Evolutionary conservation across 73 alveolate genomes (phyloP).

Genomic region (Paramecium pentaurelia): DNA sequence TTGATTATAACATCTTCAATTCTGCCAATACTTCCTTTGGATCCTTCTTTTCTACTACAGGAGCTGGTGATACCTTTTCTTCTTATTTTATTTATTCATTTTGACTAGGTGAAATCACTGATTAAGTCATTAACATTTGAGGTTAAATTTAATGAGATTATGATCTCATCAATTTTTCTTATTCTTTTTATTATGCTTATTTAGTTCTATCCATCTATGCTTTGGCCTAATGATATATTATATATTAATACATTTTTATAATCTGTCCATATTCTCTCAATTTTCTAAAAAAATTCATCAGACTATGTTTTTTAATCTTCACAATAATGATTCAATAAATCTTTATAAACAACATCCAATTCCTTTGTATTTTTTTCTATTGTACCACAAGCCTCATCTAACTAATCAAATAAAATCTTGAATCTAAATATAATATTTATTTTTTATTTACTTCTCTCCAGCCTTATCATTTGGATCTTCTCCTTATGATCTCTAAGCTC

Average conservation of each 20-base stretch:
- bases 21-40: constrained; percentile 40
- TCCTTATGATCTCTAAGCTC: neutral
- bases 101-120: neutral
- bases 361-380: neutral
- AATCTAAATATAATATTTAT: neutral
- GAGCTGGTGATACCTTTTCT: neutral
- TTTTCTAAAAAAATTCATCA: constrained; percentile 6
- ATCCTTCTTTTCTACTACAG: neutral
- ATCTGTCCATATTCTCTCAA: constrained; percentile 36
- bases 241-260: neutral
- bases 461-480: constrained; percentile 43
- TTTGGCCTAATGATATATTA: neutral
- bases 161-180: neutral
- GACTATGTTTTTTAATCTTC: constrained; percentile 4
- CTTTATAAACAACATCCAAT: neutral
- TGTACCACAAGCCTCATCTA: neutral
- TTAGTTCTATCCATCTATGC: neutral
- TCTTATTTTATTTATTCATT: neutral
- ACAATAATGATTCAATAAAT: neutral
- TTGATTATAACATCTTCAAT: neutral
- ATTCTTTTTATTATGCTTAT: neutral
- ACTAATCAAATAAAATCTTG: neutral
- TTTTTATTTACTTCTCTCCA: neutral
- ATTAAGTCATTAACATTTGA: neutral
- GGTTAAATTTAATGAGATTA: neutral